These are phyloP conservation scores for Penicillium sp. DNA, from an alignment of 2,329 filamentous ascomycete genomes.

Conservation along the genomic window DNA sequence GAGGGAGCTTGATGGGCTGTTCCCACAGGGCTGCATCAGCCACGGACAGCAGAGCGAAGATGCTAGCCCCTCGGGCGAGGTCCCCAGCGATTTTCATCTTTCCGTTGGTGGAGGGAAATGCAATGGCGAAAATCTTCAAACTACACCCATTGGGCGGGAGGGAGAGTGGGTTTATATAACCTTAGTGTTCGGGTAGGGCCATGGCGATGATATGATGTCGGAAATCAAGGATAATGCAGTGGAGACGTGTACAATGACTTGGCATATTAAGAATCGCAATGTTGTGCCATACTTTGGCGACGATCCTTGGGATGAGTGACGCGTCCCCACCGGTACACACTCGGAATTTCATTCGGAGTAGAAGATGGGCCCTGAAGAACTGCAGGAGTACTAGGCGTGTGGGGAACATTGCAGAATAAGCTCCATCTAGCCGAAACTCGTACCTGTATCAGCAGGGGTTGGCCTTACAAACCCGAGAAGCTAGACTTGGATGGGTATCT, in stretches of 20 bases:
- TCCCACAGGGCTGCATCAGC: neutral
- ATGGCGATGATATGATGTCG: neutral
- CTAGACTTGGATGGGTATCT: too few species aligned
- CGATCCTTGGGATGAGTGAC: neutral
- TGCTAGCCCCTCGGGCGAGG: neutral
- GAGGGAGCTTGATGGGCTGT: neutral
- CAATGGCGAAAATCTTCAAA: neutral
- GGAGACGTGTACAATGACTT: neutral
- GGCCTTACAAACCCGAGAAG: neutral
- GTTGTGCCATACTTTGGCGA: neutral
- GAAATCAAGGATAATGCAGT: neutral
- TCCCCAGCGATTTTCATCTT: neutral
- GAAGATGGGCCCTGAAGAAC: neutral
- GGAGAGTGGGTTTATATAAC: neutral
- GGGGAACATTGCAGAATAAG: neutral
- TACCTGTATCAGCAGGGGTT: neutral
- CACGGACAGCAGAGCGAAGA: neutral
- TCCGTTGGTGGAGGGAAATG: neutral
- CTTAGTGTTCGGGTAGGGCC: neutral
- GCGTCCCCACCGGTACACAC: neutral
- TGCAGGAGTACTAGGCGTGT: neutral
- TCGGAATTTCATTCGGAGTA: neutral
- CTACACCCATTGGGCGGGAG: neutral
- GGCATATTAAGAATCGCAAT: neutral
- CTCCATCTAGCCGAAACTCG: neutral